A percentile compares a stretch with the other conserved stretches of the same genome.
Evolutionary conservation across 768 basidiomycete genomes (phyloP).

Genomic region (Exidia glandulosa): DNA sequence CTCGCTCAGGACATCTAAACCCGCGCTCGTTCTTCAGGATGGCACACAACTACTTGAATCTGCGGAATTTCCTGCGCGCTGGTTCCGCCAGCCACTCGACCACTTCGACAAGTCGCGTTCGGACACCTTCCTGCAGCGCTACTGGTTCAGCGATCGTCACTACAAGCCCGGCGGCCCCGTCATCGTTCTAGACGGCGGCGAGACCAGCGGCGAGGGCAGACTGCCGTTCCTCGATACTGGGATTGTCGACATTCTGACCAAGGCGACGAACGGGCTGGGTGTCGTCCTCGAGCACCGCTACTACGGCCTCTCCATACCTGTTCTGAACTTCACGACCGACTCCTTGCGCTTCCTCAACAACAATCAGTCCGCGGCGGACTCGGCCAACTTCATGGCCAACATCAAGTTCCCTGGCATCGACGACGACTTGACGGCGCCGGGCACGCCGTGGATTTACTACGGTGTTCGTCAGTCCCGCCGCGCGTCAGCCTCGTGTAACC

Average conservation of each 20-base stretch:
- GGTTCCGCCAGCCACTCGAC: constrained; percentile 79
- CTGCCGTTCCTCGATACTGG: constrained; percentile 40
- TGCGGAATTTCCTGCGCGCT: constrained; percentile 24
- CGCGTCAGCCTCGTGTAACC: neutral
- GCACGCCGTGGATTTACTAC: constrained; percentile 85
- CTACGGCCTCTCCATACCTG: constrained; percentile 73
- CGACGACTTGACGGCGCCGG: constrained; percentile 59
- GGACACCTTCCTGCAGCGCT: constrained; percentile 74
- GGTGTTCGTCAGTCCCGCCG: constrained; percentile 42
- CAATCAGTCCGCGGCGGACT: constrained; percentile 80
- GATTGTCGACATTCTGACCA: constrained; percentile 76
- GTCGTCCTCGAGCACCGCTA: constrained; percentile 90
- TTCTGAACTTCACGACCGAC: constrained; percentile 69
- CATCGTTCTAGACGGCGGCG: constrained; percentile 85
- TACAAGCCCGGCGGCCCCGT: constrained; percentile 75
- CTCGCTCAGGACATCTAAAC: too few relatives aligned
- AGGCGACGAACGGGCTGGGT: constrained; percentile 77
- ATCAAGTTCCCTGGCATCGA: constrained; percentile 63
- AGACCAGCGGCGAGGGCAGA: constrained; percentile 72
- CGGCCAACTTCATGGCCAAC: constrained; percentile 80
- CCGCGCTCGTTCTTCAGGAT: too few relatives aligned
- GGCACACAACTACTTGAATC: too few relatives aligned
- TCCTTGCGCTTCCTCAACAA: constrained; percentile 80
- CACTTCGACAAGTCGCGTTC: constrained; percentile 50
- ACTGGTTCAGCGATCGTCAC: constrained; percentile 82